Conservation (phyloP, 2,329 filamentous ascomycete species). For the Ophiostoma triangulosporum region DNA sequence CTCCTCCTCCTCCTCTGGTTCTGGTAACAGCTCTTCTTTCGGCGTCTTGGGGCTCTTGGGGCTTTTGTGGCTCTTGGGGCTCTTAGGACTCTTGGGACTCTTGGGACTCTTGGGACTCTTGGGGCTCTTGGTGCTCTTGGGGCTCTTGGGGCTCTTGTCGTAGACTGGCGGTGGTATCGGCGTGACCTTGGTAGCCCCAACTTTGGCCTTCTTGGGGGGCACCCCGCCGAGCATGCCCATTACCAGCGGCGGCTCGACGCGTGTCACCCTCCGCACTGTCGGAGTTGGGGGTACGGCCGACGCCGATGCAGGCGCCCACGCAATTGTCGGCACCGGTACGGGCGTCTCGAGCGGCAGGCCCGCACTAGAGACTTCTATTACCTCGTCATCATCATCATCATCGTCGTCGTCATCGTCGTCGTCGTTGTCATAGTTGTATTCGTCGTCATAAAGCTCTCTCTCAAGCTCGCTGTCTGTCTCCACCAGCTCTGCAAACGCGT, state of each 20-base stretch:
- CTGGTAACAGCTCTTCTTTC: background rate
- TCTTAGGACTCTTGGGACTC: background rate
- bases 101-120: background rate
- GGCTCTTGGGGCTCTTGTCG: background rate
- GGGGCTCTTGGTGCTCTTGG: background rate
- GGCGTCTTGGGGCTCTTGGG: no score
- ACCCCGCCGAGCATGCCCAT: background rate
- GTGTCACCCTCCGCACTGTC: background rate
- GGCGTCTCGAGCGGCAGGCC: background rate
- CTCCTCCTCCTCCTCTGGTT: slow-evolving; percentile 13
- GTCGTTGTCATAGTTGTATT: background rate
- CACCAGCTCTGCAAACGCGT: background rate
- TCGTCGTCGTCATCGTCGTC: background rate
- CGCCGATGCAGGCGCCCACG: background rate
- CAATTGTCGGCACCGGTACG: background rate
- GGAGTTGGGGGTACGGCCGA: background rate
- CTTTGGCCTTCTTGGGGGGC: background rate
- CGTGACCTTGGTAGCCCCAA: slow-evolving; percentile 2
- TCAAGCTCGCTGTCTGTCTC: background rate
- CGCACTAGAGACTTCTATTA: no score
- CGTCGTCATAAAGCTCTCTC: background rate
- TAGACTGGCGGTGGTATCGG: background rate
- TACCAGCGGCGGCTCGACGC: background rate
- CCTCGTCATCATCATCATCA: background rate
- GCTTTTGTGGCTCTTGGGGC: no score